These are phyloP conservation scores for Daldinia loculata DNA, from an alignment of 495 filamentous ascomycete genomes.

Conservation along the genomic window DNA sequence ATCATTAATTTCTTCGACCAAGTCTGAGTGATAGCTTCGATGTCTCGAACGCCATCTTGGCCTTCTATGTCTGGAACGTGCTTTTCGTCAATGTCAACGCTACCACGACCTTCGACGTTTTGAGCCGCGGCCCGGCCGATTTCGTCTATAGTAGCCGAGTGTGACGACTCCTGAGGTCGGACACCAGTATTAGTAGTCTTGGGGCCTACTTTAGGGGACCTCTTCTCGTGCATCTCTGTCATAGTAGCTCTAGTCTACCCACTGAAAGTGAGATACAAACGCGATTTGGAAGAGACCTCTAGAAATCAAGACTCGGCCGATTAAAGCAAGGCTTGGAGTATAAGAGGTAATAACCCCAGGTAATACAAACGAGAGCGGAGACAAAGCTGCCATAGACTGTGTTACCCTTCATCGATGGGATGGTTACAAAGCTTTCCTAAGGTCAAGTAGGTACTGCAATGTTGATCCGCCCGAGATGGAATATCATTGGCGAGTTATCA, in stretches of 20 bases:
- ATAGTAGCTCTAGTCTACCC: too few relatives aligned
- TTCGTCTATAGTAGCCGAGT: too few relatives aligned
- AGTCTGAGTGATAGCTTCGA: slow-evolving; percentile 46
- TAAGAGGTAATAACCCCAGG: not conserved
- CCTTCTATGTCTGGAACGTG: slow-evolving; percentile 6
- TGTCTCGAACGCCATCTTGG: slow-evolving; percentile 47
- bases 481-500: not conserved
- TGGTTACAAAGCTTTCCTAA: not conserved
- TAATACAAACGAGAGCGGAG: not conserved
- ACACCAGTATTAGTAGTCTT: too few relatives aligned
- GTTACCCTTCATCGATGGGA: not conserved
- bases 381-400: not conserved
- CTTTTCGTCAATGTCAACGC: slow-evolving; percentile 1
- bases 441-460: not conserved
- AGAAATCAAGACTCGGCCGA: not conserved
- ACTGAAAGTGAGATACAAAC: not conserved
- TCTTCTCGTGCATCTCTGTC: too few relatives aligned
- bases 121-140: too few relatives aligned
- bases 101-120: too few relatives aligned
- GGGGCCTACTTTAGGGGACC: too few relatives aligned
- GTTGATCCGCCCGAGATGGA: too few relatives aligned
- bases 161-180: too few relatives aligned
- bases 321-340: not conserved
- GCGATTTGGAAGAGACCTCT: not conserved
- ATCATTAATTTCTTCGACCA: slow-evolving; percentile 46